phyloP scores from a whole-genome alignment of 345 rosid genomes.

The Eucalyptus sp. region DNA sequence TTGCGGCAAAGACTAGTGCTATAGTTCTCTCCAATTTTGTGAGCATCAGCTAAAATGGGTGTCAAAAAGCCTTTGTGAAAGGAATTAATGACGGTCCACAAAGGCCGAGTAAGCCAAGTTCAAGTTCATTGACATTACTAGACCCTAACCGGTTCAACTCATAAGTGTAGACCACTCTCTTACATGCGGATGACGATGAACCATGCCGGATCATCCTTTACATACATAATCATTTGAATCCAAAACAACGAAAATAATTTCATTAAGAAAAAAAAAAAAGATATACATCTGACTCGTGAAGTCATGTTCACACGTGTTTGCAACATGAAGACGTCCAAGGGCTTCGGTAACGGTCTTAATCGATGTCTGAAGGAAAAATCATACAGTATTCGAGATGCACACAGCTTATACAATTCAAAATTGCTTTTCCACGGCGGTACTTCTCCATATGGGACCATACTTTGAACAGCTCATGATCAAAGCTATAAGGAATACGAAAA shows the following conservation, averaged over 20 bases:
- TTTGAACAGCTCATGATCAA: neutral
- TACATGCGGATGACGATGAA: neutral
- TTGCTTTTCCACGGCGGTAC: neutral
- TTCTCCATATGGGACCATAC: neutral
- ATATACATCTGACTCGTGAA: neutral
- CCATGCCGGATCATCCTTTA: neutral
- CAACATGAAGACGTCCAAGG: neutral
- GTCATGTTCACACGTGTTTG: neutral
- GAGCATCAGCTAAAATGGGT: neutral
- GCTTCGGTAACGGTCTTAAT: neutral
- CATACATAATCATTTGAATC: neutral
- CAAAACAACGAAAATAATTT: neutral
- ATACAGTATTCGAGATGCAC: neutral
- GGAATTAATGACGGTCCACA: neutral
- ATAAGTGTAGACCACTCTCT: neutral
- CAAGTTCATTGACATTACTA: neutral
- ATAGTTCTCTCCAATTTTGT: neutral
- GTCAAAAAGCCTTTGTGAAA: fast-evolving
- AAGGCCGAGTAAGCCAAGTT: neutral
- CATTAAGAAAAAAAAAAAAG: neutral
- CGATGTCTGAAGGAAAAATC: neutral
- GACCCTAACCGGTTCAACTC: neutral
- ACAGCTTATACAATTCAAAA: neutral
- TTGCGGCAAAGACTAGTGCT: neutral
- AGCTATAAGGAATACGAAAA: neutral